Conservation (phyloP, 805 yeast species). For the Suhomyces pyralidae region DNA sequence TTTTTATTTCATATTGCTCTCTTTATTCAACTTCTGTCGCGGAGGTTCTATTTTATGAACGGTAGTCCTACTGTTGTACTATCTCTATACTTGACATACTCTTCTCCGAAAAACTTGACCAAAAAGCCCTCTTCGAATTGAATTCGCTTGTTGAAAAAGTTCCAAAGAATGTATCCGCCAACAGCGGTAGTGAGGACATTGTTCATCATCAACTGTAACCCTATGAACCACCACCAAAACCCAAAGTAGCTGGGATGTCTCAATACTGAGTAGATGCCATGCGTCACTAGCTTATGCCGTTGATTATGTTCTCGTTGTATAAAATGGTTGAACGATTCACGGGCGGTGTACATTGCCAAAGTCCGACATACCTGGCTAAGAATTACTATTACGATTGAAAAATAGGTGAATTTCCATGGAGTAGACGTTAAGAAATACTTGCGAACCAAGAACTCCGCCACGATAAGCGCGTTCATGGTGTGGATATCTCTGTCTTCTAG, state of each 20-base stretch:
- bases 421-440: slow-evolving; percentile 2
- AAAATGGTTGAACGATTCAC: slow-evolving; percentile 79
- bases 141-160: slow-evolving; percentile 70
- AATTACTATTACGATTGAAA: slow-evolving; percentile 50
- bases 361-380: slow-evolving; percentile 71
- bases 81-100: slow-evolving; percentile 53
- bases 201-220: slow-evolving; percentile 67
- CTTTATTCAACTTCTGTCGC: no score
- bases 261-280: slow-evolving; percentile 62
- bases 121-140: slow-evolving; percentile 66
- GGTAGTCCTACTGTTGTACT: slow-evolving; percentile 63
- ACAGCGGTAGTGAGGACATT: slow-evolving; percentile 59
- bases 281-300: slow-evolving; percentile 64
- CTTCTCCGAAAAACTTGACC: slow-evolving; percentile 65
- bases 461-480: slow-evolving; percentile 12
- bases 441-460: slow-evolving; percentile 11
- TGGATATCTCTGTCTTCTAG: slow-evolving; percentile 21
- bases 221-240: slow-evolving; percentile 90
- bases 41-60: slow-evolving; percentile 38
- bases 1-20: no score
- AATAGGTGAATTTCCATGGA: slow-evolving; percentile 9
- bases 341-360: slow-evolving; percentile 84
- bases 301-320: slow-evolving; percentile 51
- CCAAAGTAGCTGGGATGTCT: slow-evolving; percentile 94
- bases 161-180: slow-evolving; percentile 58